phyloP scores from a whole-genome alignment of 805 yeast species.

The Candida patagonica region DNA sequence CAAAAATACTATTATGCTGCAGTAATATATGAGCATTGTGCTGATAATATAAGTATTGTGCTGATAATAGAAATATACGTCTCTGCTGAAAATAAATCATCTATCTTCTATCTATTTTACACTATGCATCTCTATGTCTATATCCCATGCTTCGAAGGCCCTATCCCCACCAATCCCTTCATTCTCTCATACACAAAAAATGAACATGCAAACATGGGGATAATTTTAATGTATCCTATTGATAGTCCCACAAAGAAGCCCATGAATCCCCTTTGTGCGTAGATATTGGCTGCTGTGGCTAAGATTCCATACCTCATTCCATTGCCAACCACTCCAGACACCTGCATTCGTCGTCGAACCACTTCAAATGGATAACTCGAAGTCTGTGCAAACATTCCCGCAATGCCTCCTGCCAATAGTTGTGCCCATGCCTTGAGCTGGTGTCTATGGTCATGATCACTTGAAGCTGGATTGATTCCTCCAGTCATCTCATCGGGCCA shows the following conservation, averaged over 20 bases:
- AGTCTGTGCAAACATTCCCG: slow-evolving; percentile 91
- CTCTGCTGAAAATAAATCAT: too few species aligned
- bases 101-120: too few species aligned
- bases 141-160: too few species aligned
- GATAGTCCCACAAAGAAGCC: slow-evolving; percentile 93
- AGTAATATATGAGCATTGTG: too few species aligned
- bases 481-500: slow-evolving; percentile 9
- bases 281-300: slow-evolving; percentile 43
- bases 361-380: slow-evolving; percentile 97
- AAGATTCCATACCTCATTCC: slow-evolving; percentile 27
- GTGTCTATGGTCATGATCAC: slow-evolving; percentile 26
- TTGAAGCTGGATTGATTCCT: slow-evolving; percentile 6
- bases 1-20: too few species aligned
- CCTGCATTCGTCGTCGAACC: slow-evolving; percentile 90
- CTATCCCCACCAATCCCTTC: slow-evolving; percentile 61
- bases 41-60: too few species aligned
- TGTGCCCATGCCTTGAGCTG: slow-evolving; percentile 91
- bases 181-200: slow-evolving; percentile 88
- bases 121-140: too few species aligned
- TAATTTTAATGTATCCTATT: slow-evolving; percentile 89
- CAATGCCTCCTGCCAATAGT: slow-evolving; percentile 86
- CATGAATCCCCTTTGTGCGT: slow-evolving; percentile 62
- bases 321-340: slow-evolving; percentile 62
- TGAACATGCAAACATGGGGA: slow-evolving; percentile 96
- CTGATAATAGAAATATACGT: too few species aligned